These are phyloP conservation scores for Paecilomyces formosus DNA, from an alignment of 2,329 filamentous ascomycete species.

Conservation along the genomic window DNA sequence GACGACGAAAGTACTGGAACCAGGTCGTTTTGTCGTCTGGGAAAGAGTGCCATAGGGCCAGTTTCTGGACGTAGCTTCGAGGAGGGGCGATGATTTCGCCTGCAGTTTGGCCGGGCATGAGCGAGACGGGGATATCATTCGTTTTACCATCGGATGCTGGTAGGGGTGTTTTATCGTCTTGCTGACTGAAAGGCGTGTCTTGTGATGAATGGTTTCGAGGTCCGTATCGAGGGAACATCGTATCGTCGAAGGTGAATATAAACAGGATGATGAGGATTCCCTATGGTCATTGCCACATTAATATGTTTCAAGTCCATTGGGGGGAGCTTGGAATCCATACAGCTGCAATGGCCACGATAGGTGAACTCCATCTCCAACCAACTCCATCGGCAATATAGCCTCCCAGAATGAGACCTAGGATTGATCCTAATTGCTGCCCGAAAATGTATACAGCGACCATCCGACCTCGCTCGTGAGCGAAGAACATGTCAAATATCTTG, in stretches of 20 bases:
- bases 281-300: neutral
- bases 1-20: constrained; percentile 33
- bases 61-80: neutral
- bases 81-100: neutral
- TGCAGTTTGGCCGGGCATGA: constrained; percentile 11
- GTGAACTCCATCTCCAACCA: constrained; percentile 28
- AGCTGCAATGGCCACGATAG: constrained; percentile 9
- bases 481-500: constrained; percentile 32
- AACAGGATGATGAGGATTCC: constrained; percentile 15
- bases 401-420: constrained; percentile 30
- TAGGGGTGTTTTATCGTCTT: neutral
- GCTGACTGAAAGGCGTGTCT: neutral
- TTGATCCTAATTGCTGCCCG: constrained; percentile 32
- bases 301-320: neutral
- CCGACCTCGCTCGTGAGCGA: constrained; percentile 29
- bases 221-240: constrained; percentile 26
- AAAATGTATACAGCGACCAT: constrained; percentile 33
- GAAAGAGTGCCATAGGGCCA: constrained; percentile 15
- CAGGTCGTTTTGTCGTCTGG: constrained; percentile 28
- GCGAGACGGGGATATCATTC: constrained; percentile 8
- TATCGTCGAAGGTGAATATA: constrained; percentile 29
- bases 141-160: neutral
- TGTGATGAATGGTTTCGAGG: constrained; percentile 9
- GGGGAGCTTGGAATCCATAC: neutral
- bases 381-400: constrained; percentile 26